phyloP scores from a whole-genome alignment of 352 stramenopile species.

The Pythium aristosporum region DNA sequence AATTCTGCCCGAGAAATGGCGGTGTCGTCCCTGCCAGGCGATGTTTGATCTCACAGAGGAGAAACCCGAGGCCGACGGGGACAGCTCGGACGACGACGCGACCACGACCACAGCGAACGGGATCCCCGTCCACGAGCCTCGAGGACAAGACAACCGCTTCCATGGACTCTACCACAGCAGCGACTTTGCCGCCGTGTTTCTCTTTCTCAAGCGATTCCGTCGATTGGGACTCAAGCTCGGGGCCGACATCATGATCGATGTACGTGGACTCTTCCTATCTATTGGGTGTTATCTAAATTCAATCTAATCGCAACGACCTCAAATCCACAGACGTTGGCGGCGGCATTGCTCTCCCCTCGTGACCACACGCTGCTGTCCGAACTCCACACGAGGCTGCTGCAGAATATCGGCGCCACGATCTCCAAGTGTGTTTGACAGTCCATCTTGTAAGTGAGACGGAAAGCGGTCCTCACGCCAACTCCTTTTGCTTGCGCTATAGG shows the following conservation, averaged over 20 bases:
- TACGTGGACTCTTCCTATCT: conserved; percentile 16
- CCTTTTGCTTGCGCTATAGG: conserved; percentile 20
- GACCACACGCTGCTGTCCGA: conserved; percentile 39
- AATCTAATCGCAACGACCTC: neutral
- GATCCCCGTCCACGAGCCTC: conserved; percentile 39
- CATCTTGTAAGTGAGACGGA: neutral
- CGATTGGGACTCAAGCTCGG: conserved; percentile 52
- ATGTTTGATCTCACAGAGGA: conserved; percentile 38
- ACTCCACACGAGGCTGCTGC: conserved; percentile 46
- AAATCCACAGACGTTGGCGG: conserved; percentile 33
- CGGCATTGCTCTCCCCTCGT: conserved; percentile 34
- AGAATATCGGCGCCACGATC: conserved; percentile 44
- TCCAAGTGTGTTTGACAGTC: conserved; percentile 35
- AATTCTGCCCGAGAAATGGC: conserved; percentile 42
- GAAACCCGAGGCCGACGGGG: conserved; percentile 11
- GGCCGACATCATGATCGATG: conserved; percentile 42
- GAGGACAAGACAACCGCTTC: conserved; percentile 32
- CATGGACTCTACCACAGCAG: conserved; percentile 40
- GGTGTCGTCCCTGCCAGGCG: conserved; percentile 58
- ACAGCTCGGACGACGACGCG: conserved; percentile 5
- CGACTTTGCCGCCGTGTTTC: conserved; percentile 59
- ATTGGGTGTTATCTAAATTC: neutral
- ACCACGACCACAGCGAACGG: conserved; percentile 23
- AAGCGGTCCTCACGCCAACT: neutral
- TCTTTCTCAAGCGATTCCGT: conserved; percentile 70